phyloP scores from a whole-genome alignment of 345 rosid species.

The Hypericum perforatum region DNA sequence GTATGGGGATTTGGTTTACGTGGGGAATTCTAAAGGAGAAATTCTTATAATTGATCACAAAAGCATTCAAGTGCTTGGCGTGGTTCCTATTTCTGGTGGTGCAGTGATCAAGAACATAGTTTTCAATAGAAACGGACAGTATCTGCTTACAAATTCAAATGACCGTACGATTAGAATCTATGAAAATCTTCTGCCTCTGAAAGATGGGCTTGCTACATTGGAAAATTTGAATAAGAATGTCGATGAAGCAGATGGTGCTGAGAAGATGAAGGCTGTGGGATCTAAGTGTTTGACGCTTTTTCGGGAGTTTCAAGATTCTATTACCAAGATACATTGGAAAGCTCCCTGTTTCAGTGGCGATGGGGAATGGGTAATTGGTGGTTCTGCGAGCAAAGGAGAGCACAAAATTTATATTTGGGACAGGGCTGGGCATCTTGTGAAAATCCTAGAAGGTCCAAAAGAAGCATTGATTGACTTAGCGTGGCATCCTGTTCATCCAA shows the following conservation, averaged over 20 bases:
- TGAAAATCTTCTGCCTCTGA: constrained; percentile 79
- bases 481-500: constrained; percentile 99
- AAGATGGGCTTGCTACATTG: constrained; percentile 42
- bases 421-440: constrained; percentile 89
- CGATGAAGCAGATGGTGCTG: constrained; percentile 48
- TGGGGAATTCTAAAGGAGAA: constrained; percentile 94
- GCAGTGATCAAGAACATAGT: constrained; percentile 77
- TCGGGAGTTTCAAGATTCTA: constrained; percentile 93
- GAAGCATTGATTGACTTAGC: constrained; percentile 92
- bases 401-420: constrained; percentile 99
- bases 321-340: constrained; percentile 96
- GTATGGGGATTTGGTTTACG: constrained; percentile 82
- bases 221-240: constrained; percentile 34
- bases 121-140: constrained; percentile 80
- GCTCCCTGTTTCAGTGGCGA: constrained; percentile 98
- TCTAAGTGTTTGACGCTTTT: constrained; percentile 67
- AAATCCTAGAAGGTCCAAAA: constrained; percentile 98
- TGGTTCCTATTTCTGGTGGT: constrained; percentile 56
- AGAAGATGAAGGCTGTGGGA: constrained; percentile 71
- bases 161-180: constrained; percentile 86
- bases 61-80: constrained; percentile 50
- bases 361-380: constrained; percentile 98
- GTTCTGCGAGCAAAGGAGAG: constrained; percentile 96
- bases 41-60: constrained; percentile 74
- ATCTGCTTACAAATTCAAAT: constrained; percentile 91